phyloP scores from a whole-genome alignment of 1,284 basidiomycete species.

The Ceraceosorus guamensis region DNA sequence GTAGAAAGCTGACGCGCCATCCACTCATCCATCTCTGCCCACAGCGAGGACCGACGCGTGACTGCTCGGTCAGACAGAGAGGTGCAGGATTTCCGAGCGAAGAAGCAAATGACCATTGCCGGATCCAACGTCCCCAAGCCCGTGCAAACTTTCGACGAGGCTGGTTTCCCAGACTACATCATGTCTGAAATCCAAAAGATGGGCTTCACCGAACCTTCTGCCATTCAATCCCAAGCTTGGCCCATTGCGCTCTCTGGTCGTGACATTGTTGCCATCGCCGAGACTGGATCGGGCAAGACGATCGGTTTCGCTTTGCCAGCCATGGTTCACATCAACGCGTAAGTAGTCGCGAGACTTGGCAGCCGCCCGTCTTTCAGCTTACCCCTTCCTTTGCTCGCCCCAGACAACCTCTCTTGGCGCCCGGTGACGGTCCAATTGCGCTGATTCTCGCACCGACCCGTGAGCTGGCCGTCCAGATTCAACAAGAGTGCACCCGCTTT shows the following conservation, averaged over 20 bases:
- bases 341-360: not conserved
- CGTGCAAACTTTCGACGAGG: constrained; percentile 84
- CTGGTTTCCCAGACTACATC: constrained; percentile 92
- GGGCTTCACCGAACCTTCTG: constrained; percentile 79
- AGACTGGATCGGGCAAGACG: constrained; percentile 58
- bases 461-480: constrained; percentile 96
- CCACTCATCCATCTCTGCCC: too few relatives aligned
- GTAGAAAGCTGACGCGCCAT: not conserved
- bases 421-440: constrained; percentile 94
- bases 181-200: constrained; percentile 86
- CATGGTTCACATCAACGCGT: constrained; percentile 98
- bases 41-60: constrained; percentile 75
- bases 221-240: constrained; percentile 98
- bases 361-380: not conserved
- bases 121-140: constrained; percentile 82
- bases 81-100: constrained; percentile 73
- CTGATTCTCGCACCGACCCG: constrained; percentile 94
- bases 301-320: constrained; percentile 96
- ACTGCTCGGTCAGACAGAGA: constrained; percentile 71
- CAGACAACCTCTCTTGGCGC: constrained; percentile 74
- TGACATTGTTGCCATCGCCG: constrained; percentile 88
- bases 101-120: constrained; percentile 86
- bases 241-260: constrained; percentile 91
- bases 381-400: not conserved
- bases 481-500: constrained; percentile 97